Percentiles rank a stretch among this genome's conserved stretches.
Conservation (phyloP, 495 filamentous ascomycete species). For the Mycothermus thermophilus region DNA sequence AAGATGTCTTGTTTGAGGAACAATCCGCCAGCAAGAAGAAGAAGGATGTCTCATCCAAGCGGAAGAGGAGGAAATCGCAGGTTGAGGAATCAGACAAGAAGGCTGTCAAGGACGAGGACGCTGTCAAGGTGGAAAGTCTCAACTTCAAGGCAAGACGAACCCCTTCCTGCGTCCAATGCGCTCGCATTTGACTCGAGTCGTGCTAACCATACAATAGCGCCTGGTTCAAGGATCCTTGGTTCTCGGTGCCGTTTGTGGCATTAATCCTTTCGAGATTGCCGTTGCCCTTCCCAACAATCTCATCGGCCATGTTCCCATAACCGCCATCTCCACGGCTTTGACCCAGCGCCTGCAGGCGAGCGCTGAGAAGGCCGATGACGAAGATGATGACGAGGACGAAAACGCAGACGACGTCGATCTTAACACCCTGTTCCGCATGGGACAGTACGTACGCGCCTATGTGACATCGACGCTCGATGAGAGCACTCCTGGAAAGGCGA, state of each 20-base stretch:
- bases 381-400: constrained; percentile 32
- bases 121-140: constrained; percentile 66
- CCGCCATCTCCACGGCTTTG: constrained; percentile 59
- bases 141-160: constrained; percentile 62
- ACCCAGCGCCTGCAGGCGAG: constrained; percentile 48
- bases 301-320: constrained; percentile 76
- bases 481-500: constrained; percentile 44
- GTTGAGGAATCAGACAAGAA: constrained; percentile 30
- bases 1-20: constrained; percentile 88
- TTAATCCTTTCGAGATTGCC: constrained; percentile 62
- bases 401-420: constrained; percentile 50
- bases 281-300: constrained; percentile 86
- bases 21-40: constrained; percentile 35
- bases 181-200: not conserved
- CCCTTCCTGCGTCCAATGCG: not conserved
- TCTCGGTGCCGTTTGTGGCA: constrained; percentile 70
- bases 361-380: constrained; percentile 40
- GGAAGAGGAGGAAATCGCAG: constrained; percentile 42
- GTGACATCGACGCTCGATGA: constrained; percentile 63
- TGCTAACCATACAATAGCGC: constrained; percentile 44
- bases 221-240: constrained; percentile 72
- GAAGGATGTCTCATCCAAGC: constrained; percentile 30
- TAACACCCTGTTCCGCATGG: constrained; percentile 58
- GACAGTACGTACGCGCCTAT: constrained; percentile 79
- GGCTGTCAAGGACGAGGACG: constrained; percentile 36